A percentile compares a stretch with the other conserved stretches of the same genome.
Conservation (phyloP, 768 basidiomycete genomes). For the Collybiopsis luxurians region DNA sequence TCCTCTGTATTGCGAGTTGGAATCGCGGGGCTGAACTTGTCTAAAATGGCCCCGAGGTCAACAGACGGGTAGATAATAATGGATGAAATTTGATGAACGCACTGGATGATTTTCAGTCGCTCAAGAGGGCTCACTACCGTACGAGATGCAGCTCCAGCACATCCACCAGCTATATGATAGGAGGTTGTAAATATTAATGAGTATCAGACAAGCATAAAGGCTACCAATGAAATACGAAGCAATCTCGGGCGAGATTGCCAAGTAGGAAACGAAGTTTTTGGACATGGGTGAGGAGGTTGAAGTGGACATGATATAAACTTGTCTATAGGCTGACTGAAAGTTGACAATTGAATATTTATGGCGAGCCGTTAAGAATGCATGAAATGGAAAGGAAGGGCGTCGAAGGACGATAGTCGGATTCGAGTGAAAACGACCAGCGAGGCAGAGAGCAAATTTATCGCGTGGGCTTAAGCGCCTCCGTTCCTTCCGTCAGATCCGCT, state of each 20-base stretch:
- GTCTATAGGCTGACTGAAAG: neutral
- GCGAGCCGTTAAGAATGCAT: conserved; percentile 6
- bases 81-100: conserved; percentile 7
- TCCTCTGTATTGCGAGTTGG: conserved; percentile 71
- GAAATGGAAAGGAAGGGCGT: neutral
- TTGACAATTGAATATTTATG: neutral
- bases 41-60: conserved; percentile 35
- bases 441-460: neutral
- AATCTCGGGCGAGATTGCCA: conserved; percentile 30
- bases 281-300: conserved; percentile 7
- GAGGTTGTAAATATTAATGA: conserved; percentile 1
- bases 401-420: neutral
- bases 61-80: neutral
- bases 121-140: conserved; percentile 94
- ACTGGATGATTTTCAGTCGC: conserved; percentile 96
- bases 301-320: conserved; percentile 4
- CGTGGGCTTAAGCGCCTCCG: neutral
- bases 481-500: too few relatives aligned
- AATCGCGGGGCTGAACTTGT: conserved; percentile 80
- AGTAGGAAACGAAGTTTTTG: conserved; percentile 20
- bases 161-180: conserved; percentile 44
- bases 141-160: conserved; percentile 68
- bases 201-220: neutral
- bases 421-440: neutral
- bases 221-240: conserved; percentile 43